These are phyloP conservation scores for Penicillium lividum DNA, from an alignment of 495 filamentous ascomycete species.

Conservation along the genomic window DNA sequence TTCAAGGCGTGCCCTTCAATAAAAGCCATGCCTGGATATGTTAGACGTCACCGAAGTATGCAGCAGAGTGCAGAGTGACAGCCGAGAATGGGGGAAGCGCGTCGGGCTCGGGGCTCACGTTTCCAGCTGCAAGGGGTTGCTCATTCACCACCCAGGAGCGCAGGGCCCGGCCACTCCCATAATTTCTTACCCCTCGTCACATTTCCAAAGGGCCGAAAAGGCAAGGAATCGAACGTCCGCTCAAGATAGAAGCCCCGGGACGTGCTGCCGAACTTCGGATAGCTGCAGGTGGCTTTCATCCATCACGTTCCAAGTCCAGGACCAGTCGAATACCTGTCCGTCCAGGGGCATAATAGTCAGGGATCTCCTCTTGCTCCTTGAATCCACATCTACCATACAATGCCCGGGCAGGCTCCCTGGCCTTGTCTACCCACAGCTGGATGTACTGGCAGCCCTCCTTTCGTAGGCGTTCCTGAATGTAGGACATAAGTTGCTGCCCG, in stretches of 20 bases:
- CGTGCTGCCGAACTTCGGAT: conserved; percentile 7
- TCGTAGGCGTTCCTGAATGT: conserved; percentile 47
- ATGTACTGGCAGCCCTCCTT: conserved; percentile 56
- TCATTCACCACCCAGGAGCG: conserved; percentile 29
- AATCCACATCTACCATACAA: conserved; percentile 56
- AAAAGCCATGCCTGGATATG: conserved; percentile 52
- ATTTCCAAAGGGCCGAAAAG: conserved; percentile 16
- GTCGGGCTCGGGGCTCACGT: conserved; percentile 32
- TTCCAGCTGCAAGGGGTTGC: conserved; percentile 45
- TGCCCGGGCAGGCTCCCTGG: conserved; percentile 47
- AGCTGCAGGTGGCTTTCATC: conserved; percentile 27
- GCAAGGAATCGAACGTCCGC: conserved; percentile 23
- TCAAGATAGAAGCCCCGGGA: conserved; percentile 8
- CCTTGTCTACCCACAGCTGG: conserved; percentile 63
- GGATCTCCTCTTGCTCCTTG: conserved; percentile 49
- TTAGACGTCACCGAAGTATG: conserved; percentile 47
- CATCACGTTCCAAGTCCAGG: conserved; percentile 40
- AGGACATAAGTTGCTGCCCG: conserved; percentile 50
- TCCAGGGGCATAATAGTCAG: conserved; percentile 59
- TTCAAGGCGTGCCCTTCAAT: conserved; percentile 39
- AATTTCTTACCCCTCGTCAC: conserved; percentile 24
- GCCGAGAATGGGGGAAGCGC: conserved; percentile 27
- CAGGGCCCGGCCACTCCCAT: conserved; percentile 29
- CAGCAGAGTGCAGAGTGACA: conserved; percentile 36
- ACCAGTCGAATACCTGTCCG: conserved; percentile 58